Percentiles rank a stretch among this genome's conserved stretches.
Evolutionary conservation across 768 basidiomycete species (phyloP).

Genomic region (Tricholoma saponaceum): DNA sequence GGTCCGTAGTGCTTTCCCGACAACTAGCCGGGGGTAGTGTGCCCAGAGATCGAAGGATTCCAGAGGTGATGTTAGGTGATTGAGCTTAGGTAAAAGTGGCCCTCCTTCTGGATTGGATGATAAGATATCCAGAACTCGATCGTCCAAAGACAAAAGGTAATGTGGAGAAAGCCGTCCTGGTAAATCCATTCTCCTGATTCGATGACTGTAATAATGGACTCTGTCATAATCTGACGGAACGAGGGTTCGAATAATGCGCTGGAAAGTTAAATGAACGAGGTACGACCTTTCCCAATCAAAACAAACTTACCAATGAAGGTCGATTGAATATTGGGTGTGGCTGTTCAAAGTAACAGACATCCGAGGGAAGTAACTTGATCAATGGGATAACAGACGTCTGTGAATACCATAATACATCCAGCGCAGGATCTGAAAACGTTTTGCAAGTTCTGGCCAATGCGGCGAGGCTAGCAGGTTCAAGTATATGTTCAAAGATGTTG

Average conservation of each 20-base stretch:
- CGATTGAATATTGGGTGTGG: neutral
- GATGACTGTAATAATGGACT: constrained; percentile 1
- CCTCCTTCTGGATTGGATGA: neutral
- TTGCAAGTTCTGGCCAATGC: constrained; percentile 11
- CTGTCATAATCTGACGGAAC: constrained; percentile 5
- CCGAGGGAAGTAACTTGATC: constrained; percentile 4
- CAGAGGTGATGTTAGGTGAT: neutral
- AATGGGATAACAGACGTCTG: constrained; percentile 4
- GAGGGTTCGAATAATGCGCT: neutral
- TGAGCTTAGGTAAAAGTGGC: constrained; percentile 3
- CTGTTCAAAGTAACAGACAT: neutral
- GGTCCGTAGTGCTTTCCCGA: neutral
- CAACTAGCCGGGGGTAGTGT: constrained; percentile 1
- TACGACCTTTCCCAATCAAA: neutral
- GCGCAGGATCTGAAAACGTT: constrained; percentile 11
- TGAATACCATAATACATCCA: constrained; percentile 14
- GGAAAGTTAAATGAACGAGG: neutral
- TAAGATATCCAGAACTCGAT: neutral
- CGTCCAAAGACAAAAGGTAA: neutral
- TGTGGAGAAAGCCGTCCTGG: too few species aligned
- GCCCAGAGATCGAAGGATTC: neutral
- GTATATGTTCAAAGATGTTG: constrained; percentile 4
- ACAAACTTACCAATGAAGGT: neutral
- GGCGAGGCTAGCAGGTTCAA: constrained; percentile 3
- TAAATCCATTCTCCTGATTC: constrained; percentile 5